phyloP scores from a whole-genome alignment of 345 rosid species.

The Pistacia vera region DNA sequence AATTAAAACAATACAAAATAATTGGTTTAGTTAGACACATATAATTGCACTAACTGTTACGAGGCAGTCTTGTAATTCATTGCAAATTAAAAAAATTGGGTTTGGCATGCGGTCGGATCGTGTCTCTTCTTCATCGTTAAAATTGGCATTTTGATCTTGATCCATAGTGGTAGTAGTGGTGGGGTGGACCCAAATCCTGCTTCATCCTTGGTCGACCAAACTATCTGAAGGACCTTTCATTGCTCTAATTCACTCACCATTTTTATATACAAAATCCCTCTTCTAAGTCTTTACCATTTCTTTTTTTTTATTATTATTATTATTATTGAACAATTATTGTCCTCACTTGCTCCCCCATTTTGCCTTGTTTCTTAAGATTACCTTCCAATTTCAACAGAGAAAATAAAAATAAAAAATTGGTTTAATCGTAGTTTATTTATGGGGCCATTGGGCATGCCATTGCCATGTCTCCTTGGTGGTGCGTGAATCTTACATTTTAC shows the following conservation, averaged over 20 bases:
- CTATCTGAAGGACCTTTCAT: not conserved
- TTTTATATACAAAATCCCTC: not conserved
- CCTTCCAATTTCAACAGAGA: no score
- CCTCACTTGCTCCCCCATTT: not conserved
- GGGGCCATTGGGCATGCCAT: not conserved
- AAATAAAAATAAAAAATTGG: not conserved
- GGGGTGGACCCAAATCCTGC: not conserved
- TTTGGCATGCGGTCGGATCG: slow-evolving; percentile 3
- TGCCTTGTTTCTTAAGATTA: slow-evolving; percentile 7
- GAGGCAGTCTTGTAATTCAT: no score
- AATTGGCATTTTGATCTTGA: not conserved
- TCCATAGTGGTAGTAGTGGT: not conserved
- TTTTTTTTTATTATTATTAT: not conserved
- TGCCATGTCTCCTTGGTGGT: not conserved
- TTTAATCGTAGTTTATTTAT: not conserved
- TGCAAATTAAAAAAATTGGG: no score
- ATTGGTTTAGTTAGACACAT: no score
- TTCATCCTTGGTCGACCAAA: slow-evolving; percentile 6
- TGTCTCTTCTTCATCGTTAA: not conserved
- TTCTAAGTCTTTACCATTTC: not conserved
- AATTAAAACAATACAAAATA: no score
- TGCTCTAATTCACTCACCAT: not conserved
- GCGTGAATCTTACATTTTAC: slow-evolving; percentile 4
- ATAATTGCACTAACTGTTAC: no score
- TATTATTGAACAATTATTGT: not conserved